phyloP scores from a whole-genome alignment of 495 filamentous ascomycete genomes.

The Lophiostoma macrostomum region DNA sequence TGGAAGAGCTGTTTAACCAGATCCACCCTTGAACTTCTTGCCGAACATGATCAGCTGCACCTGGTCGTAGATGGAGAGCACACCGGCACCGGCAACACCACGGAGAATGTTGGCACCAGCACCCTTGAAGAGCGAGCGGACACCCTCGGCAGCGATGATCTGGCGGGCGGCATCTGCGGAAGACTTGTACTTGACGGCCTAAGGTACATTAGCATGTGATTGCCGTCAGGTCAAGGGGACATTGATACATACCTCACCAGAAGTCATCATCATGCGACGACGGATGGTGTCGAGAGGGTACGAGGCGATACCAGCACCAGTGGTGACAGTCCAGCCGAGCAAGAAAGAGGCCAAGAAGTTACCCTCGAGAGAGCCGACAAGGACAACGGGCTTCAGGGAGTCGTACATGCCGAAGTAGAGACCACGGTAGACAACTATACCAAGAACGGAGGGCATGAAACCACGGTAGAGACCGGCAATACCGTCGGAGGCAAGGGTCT shows the following conservation, averaged over 20 bases:
- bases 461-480: constrained; percentile 99
- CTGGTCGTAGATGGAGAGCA: constrained; percentile 99
- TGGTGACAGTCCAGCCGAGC: constrained; percentile 99
- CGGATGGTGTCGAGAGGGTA: constrained; percentile 99
- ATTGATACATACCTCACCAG: constrained; percentile 60
- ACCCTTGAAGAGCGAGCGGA: constrained; percentile 99
- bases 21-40: constrained; percentile 96
- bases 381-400: constrained; percentile 98
- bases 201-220: constrained; percentile 23
- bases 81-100: constrained; percentile 99
- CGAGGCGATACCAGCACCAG: constrained; percentile 99
- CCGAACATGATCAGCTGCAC: constrained; percentile 98
- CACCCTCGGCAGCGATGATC: constrained; percentile 96
- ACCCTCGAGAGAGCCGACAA: constrained; percentile 86
- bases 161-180: constrained; percentile 91
- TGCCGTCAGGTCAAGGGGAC: background rate
- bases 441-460: constrained; percentile 97
- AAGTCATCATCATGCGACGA: constrained; percentile 99
- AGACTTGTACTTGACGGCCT: constrained; percentile 99
- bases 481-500: constrained; percentile 98
- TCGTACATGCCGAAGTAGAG: constrained; percentile 99
- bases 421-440: constrained; percentile 99
- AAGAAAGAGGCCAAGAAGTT: constrained; percentile 99
- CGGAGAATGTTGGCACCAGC: constrained; percentile 99
- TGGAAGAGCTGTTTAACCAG: constrained; percentile 59